Conservation (phyloP, 2,329 filamentous ascomycete species). For the Stachybotrys echinatus region DNA sequence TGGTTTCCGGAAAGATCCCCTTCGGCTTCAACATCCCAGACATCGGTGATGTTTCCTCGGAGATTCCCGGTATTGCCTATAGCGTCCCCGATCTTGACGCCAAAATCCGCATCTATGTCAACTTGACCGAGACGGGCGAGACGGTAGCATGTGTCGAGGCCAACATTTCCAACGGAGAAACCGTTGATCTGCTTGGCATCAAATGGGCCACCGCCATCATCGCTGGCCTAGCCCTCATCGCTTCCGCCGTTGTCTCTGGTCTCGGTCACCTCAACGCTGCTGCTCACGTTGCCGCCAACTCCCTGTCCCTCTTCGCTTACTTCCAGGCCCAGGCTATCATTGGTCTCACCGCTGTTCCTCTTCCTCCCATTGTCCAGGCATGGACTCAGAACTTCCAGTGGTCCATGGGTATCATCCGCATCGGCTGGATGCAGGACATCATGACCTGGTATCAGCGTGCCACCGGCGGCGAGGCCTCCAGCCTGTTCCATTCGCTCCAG, state of each 20-base stretch:
- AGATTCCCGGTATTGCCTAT: constrained; percentile 81
- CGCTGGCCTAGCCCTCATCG: constrained; percentile 74
- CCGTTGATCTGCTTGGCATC: constrained; percentile 81
- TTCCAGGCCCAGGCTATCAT: constrained; percentile 93
- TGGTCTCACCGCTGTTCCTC: constrained; percentile 72
- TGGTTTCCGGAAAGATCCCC: constrained; percentile 78
- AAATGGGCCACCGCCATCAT: constrained; percentile 88
- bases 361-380: constrained; percentile 82
- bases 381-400: constrained; percentile 99
- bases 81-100: constrained; percentile 88
- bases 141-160: constrained; percentile 84
- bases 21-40: constrained; percentile 66
- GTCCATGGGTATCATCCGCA: constrained; percentile 91
- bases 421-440: constrained; percentile 82
- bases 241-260: constrained; percentile 84
- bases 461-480: constrained; percentile 80
- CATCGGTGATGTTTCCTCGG: constrained; percentile 46
- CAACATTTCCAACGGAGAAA: constrained; percentile 83
- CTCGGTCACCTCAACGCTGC: constrained; percentile 91
- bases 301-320: constrained; percentile 88
- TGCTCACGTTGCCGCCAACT: constrained; percentile 89
- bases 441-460: constrained; percentile 95
- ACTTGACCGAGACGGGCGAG: constrained; percentile 53
- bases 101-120: constrained; percentile 76
- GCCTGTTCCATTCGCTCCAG: constrained; percentile 67